Conservation (phyloP, 345 rosid genomes). For the Jatropha curcas region DNA sequence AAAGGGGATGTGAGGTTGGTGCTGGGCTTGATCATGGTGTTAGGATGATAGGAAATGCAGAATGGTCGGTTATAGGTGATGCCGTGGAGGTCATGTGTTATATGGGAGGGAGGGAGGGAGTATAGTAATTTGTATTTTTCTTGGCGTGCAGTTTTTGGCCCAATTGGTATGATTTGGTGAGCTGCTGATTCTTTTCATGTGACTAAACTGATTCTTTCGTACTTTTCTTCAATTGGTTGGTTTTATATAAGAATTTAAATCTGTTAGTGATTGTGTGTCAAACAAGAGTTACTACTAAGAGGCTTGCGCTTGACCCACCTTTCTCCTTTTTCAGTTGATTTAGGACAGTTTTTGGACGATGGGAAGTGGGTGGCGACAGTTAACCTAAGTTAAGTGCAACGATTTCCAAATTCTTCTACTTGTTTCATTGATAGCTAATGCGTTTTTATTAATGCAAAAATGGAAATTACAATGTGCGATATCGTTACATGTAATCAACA, state of each 20-base stretch:
- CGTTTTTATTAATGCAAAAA: background rate
- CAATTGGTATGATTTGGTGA: constrained; percentile 86
- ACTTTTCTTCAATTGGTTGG: constrained; percentile 20
- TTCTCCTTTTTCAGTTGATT: too few relatives aligned
- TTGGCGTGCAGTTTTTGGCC: constrained; percentile 53
- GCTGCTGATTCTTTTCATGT: constrained; percentile 22
- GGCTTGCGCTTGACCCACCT: too few relatives aligned
- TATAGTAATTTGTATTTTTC: constrained; percentile 23
- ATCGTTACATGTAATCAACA: too few relatives aligned
- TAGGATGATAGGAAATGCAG: constrained; percentile 29
- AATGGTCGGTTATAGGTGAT: background rate
- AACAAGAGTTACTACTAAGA: constrained; percentile 6
- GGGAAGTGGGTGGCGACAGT: constrained; percentile 61
- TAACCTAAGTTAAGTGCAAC: constrained; percentile 63
- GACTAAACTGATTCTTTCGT: constrained; percentile 12
- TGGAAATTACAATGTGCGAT: background rate
- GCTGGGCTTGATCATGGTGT: constrained; percentile 44
- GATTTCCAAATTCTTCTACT: constrained; percentile 12
- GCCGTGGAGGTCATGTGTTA: constrained; percentile 35
- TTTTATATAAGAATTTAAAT: background rate
- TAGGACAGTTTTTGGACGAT: constrained; percentile 18
- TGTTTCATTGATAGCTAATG: constrained; percentile 3
- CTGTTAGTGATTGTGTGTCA: constrained; percentile 23
- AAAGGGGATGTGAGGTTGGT: constrained; percentile 37
- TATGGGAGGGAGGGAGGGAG: constrained; percentile 6